Percentiles rank a stretch among this genome's conserved stretches.
Evolutionary conservation across 1,139 yeast genomes (phyloP).

Genomic region (Taphrina deformans): DNA sequence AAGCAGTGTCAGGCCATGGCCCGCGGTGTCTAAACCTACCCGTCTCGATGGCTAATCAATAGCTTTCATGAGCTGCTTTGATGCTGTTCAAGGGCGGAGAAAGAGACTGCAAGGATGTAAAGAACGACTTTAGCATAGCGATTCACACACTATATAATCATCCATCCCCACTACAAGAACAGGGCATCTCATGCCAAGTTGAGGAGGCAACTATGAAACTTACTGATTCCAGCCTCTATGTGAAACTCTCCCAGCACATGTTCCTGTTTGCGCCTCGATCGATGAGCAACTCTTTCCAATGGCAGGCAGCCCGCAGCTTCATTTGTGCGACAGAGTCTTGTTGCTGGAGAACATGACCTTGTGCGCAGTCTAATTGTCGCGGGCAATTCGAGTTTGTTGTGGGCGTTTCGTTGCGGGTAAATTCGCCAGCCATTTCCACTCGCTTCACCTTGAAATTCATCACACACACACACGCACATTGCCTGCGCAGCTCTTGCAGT

Average conservation of each 20-base stretch:
- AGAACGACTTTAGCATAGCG: constrained; percentile 7
- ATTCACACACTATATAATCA: neutral
- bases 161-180: neutral
- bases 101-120: neutral
- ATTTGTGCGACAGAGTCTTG: no score
- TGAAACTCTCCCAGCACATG: neutral
- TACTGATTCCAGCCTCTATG: no score
- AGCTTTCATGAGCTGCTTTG: no score
- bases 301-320: no score
- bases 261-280: no score
- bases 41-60: no score
- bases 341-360: no score
- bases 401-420: neutral
- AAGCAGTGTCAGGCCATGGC: constrained; percentile 97
- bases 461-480: neutral
- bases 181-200: no score
- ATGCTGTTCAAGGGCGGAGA: no score
- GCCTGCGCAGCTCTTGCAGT: neutral
- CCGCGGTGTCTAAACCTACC: constrained; percentile 61
- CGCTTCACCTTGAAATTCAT: neutral
- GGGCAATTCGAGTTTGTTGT: neutral
- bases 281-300: no score
- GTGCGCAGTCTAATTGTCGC: no score
- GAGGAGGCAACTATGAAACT: no score
- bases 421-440: constrained; percentile 3